A percentile compares a stretch with the other conserved stretches of the same genome.
These are phyloP conservation scores for Tephrocybe rancida DNA, from an alignment of 768 basidiomycete species.

Conservation along the genomic window DNA sequence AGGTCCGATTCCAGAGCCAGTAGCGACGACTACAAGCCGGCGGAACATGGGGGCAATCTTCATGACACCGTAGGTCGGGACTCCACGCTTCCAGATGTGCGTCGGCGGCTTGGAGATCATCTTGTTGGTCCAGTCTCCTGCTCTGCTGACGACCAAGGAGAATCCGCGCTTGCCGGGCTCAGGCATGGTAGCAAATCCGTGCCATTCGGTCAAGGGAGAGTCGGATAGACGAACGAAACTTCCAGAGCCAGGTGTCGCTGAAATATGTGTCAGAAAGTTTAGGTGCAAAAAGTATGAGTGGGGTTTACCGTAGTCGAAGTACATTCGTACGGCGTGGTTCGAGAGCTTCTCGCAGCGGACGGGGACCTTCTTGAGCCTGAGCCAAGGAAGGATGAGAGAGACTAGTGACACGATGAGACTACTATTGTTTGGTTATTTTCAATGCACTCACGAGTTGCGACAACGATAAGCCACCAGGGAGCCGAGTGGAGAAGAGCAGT, in stretches of 20 bases:
- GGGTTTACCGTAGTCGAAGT: conserved; percentile 44
- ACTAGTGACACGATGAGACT: not conserved
- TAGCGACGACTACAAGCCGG: conserved; percentile 58
- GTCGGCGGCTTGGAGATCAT: conserved; percentile 56
- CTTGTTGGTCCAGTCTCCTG: conserved; percentile 63
- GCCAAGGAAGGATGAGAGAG: conserved; percentile 48
- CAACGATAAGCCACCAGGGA: conserved; percentile 43
- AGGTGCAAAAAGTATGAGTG: not conserved
- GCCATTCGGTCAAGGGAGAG: conserved; percentile 58
- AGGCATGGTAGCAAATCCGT: conserved; percentile 58
- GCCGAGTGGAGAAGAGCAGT: conserved; percentile 17
- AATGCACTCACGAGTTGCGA: conserved; percentile 28
- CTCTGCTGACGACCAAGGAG: conserved; percentile 59
- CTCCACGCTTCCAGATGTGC: conserved; percentile 59
- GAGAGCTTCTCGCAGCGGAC: conserved; percentile 44
- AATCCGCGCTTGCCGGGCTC: conserved; percentile 50
- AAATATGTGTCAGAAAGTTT: not conserved
- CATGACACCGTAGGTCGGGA: conserved; percentile 59
- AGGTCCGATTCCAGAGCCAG: conserved; percentile 63
- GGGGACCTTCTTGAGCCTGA: conserved; percentile 40
- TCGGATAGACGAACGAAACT: conserved; percentile 50
- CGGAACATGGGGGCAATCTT: conserved; percentile 58
- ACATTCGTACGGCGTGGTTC: conserved; percentile 42
- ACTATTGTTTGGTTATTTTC: not conserved
- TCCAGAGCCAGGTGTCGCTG: conserved; percentile 48